phyloP scores from a whole-genome alignment of 2,329 filamentous ascomycete species.

The Ceratocystis huliohia region DNA sequence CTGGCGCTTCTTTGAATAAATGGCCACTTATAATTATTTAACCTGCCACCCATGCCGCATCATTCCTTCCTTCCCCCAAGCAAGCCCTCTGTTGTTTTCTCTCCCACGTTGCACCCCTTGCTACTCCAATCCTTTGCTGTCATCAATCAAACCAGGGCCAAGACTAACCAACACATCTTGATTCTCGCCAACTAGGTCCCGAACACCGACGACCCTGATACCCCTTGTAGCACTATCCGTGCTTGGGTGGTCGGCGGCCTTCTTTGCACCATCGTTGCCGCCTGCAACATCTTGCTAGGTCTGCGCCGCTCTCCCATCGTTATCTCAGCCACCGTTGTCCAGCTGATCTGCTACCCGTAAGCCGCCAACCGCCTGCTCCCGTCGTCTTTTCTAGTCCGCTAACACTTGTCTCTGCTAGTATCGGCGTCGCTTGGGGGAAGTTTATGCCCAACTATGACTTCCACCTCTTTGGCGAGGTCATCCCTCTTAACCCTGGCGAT shows the following conservation, averaged over 20 bases:
- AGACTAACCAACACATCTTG: too few relatives aligned
- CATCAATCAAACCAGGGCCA: too few relatives aligned
- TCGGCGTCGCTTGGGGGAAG: constrained; percentile 29
- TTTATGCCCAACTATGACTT: constrained; percentile 27
- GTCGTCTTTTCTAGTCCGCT: constrained; percentile 18
- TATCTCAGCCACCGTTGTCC: constrained; percentile 42
- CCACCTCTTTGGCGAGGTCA: constrained; percentile 26
- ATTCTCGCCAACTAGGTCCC: constrained; percentile 14
- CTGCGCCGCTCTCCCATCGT: constrained; percentile 38
- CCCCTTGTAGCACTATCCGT: constrained; percentile 45
- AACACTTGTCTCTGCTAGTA: constrained; percentile 26
- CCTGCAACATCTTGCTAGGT: constrained; percentile 42
- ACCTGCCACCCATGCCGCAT: too few relatives aligned
- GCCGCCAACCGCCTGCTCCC: constrained; percentile 2
- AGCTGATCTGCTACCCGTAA: constrained; percentile 41
- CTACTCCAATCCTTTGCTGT: background rate
- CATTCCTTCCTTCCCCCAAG: too few relatives aligned
- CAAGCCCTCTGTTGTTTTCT: background rate
- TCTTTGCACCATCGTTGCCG: constrained; percentile 45
- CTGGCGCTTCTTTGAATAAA: too few relatives aligned
- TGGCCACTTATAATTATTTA: too few relatives aligned
- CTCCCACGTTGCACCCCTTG: background rate
- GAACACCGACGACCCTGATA: constrained; percentile 38
- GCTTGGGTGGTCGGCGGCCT: constrained; percentile 47
- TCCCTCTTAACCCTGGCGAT: constrained; percentile 32